A percentile compares a stretch with the other conserved stretches of the same genome.
phyloP scores from a whole-genome alignment of 1,284 basidiomycete genomes.

The Tilletia setariae region DNA sequence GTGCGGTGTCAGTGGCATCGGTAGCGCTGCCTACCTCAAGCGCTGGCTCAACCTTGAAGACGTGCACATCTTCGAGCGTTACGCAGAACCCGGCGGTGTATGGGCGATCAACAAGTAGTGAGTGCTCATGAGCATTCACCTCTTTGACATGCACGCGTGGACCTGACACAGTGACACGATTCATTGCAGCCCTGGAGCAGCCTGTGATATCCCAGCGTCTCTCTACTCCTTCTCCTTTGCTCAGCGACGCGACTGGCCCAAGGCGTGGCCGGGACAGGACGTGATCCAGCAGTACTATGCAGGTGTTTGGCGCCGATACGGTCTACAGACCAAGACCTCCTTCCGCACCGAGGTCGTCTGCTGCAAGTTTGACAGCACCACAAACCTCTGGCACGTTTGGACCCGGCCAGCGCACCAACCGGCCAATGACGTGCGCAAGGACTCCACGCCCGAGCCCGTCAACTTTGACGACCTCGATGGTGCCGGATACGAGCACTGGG shows the following conservation, averaged over 20 bases:
- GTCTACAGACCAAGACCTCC: conserved; percentile 35
- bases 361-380: conserved; percentile 41
- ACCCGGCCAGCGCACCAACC: conserved; percentile 19
- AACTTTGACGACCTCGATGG: not conserved
- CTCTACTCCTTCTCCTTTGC: conserved; percentile 42
- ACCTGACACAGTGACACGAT: not conserved
- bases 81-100: conserved; percentile 18
- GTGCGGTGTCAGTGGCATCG: conserved; percentile 31
- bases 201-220: conserved; percentile 35
- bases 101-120: conserved; percentile 37
- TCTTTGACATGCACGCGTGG: not conserved
- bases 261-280: conserved; percentile 16
- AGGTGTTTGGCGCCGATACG: conserved; percentile 39
- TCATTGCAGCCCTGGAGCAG: conserved; percentile 6
- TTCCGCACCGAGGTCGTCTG: conserved; percentile 39
- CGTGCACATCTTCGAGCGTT: conserved; percentile 28
- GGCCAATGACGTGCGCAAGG: not conserved
- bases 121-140: not conserved
- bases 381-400: conserved; percentile 30
- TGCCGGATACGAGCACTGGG: conserved; percentile 32
- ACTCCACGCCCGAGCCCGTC: not conserved
- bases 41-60: conserved; percentile 25
- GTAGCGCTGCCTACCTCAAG: conserved; percentile 25
- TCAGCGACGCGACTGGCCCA: conserved; percentile 15
- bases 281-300: conserved; percentile 45